Base-by-base conservation (phyloP, 2,329 filamentous ascomycete genomes). In the Chrysosporium keratinophilum region DNA sequence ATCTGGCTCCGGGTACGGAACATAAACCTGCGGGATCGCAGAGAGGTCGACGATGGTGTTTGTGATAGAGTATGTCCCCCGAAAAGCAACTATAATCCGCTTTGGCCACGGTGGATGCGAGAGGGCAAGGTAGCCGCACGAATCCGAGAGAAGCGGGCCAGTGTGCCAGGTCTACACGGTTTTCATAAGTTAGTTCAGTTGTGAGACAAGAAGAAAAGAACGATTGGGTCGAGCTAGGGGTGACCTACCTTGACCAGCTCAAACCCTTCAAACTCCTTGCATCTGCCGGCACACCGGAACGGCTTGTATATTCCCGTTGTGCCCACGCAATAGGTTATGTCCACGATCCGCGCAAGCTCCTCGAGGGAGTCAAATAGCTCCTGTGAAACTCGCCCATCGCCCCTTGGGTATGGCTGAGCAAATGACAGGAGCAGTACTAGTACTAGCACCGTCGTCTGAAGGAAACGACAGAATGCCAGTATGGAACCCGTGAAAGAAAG, bases 301-400 rank as follows among this genome's bases (percentile, higher is more conserved):
- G 93, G 93, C 60, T 83, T 82, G 48, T 78, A 76, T 57, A 98
- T 83, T 39, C 91, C 93, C 0, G 86, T 84, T 4, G 79, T 83
- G 57, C 90, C 89, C 55, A 97, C 87, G 69, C 93, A 98, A 71
- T 97, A 97, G 46, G 88, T 77, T 56, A 97, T 93, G 67, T 98
- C 93, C 58, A 96, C 91, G 23, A 97, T 79, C 52, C 90, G 84
- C n/a, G 91, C 82, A 53, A 91, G 76, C 63, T 95, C 87, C 69
- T 96, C 89, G 12, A 98, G 81, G 15, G 87, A 83, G 55, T 79
- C 74, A 71, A 95, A 97, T 57, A 96, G 77, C 20, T 74, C 64
- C 28, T 71, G 64, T 3, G 85, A 83, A 54, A 93, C 67, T 6
- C 14, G 43, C 14, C 23, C 17, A 15, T 19, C 15, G 11, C 10